Evolutionary conservation across 2,329 filamentous ascomycete genomes (phyloP).

Genomic region (Metarhizium humberi): DNA sequence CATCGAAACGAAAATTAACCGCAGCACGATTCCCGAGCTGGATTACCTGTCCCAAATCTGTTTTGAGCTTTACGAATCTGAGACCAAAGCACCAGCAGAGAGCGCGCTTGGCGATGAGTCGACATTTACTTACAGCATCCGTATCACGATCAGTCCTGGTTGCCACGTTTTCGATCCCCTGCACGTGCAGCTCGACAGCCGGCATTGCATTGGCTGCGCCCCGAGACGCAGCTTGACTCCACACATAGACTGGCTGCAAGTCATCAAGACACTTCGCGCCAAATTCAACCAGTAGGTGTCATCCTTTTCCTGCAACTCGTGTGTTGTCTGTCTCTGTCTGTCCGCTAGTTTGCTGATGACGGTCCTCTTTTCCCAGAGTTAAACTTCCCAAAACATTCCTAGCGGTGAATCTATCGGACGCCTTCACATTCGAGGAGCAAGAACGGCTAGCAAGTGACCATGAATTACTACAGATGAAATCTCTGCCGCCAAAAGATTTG

Average conservation of each 20-base stretch:
- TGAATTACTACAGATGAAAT: conserved; percentile 40
- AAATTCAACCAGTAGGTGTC: conserved; percentile 86
- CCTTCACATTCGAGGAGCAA: conserved; percentile 49
- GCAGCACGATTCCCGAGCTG: conserved; percentile 89
- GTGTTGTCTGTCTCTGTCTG: neutral
- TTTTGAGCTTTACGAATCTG: conserved; percentile 95
- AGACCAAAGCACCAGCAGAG: conserved; percentile 51
- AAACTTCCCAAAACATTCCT: conserved; percentile 59
- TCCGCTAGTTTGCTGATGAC: conserved; percentile 9
- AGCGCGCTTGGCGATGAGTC: conserved; percentile 42
- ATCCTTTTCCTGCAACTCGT: neutral
- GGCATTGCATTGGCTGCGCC: conserved; percentile 91
- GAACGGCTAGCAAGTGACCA: conserved; percentile 41
- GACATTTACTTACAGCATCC: conserved; percentile 87
- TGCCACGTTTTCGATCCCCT: conserved; percentile 95
- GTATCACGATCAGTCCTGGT: conserved; percentile 89
- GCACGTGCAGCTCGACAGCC: conserved; percentile 91
- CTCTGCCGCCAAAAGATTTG: conserved; percentile 20
- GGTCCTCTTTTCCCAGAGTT: conserved; percentile 33
- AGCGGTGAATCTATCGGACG: conserved; percentile 54
- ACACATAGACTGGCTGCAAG: conserved; percentile 90
- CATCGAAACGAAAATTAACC: conserved; percentile 91
- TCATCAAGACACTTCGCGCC: conserved; percentile 89
- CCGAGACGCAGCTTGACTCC: conserved; percentile 82
- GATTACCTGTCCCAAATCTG: conserved; percentile 97